Evolutionary conservation across 345 rosid genomes (phyloP).

Genomic region (Abelmoschus esculentus): DNA sequence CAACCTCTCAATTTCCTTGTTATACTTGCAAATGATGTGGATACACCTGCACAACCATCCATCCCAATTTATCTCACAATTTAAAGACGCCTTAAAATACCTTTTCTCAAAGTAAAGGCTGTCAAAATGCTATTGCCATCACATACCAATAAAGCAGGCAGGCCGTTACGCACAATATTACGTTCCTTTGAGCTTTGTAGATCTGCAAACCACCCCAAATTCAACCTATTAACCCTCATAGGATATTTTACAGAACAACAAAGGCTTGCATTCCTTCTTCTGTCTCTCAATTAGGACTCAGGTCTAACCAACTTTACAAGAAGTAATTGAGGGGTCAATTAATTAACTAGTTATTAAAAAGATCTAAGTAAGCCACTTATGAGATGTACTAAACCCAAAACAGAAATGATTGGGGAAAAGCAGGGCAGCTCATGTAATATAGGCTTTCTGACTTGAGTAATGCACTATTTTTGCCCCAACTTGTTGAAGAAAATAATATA

Average conservation of each 20-base stretch:
- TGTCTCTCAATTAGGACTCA: background rate
- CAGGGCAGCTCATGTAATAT: background rate
- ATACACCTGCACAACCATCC: constrained; percentile 50
- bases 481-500: background rate
- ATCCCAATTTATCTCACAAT: constrained; percentile 1
- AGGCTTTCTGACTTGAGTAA: background rate
- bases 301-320: background rate
- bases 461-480: background rate
- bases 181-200: constrained; percentile 83
- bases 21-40: constrained; percentile 65
- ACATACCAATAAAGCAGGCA: constrained; percentile 82
- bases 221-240: too few species aligned
- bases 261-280: background rate
- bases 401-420: background rate
- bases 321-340: background rate
- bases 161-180: constrained; percentile 63
- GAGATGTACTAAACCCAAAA: background rate
- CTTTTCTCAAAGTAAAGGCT: background rate
- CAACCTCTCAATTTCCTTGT: constrained; percentile 63
- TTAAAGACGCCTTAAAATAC: background rate
- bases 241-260: background rate
- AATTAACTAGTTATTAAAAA: background rate
- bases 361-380: too few species aligned
- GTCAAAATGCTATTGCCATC: background rate
- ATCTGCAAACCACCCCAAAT: constrained; percentile 37